Base-by-base conservation (phyloP, 805 yeast species). In the Ogataea pini region DNA sequence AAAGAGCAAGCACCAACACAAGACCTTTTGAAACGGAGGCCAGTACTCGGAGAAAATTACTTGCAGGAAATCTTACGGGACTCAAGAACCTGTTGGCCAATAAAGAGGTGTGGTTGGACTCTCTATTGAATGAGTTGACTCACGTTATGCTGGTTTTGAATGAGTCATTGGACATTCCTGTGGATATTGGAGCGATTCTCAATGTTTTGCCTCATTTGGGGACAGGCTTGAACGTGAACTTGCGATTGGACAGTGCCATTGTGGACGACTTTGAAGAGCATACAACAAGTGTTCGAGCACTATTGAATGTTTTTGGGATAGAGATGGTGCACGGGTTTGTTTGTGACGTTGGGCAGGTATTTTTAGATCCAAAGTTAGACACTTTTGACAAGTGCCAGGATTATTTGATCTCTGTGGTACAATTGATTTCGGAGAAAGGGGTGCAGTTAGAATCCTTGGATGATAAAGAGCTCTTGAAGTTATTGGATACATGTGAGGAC, bases 321-420 rank as follows among this genome's bases (percentile, higher is more conserved):
- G 62, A 63, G 38, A 75, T 91, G 34, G 81, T 80, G 3, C 98
- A 92, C 64, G 97, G 96, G 1, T 91, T 97, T 44, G 46, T 64
- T 1, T 32, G 42, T 14, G 42, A 48, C 10, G 48, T 44, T 9
- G 41, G 13, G 19, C 36, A 33, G 24, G n/a, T 27, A 1, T 14
- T 33, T 7, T 14, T 7, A 12, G 42, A 37, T 41, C 27, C 39
- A 16, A 46, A 45, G 28, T 44, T 57, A 37, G 48, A 47, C 28
- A 54, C 61, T 1, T 63, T 65, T 47, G 71, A 67, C 51, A 47
- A 56, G 39, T 58, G 60, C 20, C 71, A 67, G 49, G 69, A 67
- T 33, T 59, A 46, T 20, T 27, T 63, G 42, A 55, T 64, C n/a
- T 44, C 51, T 7, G 53, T 50, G 7, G 37, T 34, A 7, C 24